Percentiles rank a stretch among this genome's conserved stretches.
These are phyloP conservation scores for Aspergillus heteromorphus DNA, from an alignment of 495 filamentous ascomycete genomes.

Conservation along the genomic window DNA sequence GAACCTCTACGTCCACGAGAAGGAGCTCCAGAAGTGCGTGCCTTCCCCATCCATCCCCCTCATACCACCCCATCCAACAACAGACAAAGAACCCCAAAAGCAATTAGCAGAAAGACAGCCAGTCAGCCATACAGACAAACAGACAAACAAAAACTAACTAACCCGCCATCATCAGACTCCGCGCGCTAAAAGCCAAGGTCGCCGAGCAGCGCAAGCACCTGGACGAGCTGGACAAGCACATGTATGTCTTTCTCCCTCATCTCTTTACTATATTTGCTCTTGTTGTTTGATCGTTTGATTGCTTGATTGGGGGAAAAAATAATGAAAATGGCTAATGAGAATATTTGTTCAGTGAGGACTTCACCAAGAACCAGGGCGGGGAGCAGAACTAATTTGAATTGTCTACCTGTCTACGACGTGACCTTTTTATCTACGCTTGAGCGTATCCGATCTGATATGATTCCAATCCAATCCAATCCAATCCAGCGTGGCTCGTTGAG, in stretches of 20 bases:
- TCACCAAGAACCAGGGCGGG: conserved; percentile 61
- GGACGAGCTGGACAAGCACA: conserved; percentile 74
- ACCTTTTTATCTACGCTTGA: too few relatives aligned
- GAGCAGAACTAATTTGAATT: conserved; percentile 58
- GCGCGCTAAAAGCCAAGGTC: conserved; percentile 69
- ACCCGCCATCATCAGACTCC: conserved; percentile 43
- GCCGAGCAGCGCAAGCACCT: conserved; percentile 72
- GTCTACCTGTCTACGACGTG: background rate
- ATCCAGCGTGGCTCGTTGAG: too few relatives aligned
- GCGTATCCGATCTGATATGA: too few relatives aligned
- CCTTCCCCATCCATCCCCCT: background rate
- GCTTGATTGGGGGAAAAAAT: background rate
- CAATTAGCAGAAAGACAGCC: too few relatives aligned
- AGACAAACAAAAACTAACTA: background rate
- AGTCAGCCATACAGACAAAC: background rate
- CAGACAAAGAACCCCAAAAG: too few relatives aligned
- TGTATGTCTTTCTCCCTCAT: conserved; percentile 49
- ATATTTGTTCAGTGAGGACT: conserved; percentile 53
- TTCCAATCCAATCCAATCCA: too few relatives aligned
- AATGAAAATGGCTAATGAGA: conserved; percentile 2
- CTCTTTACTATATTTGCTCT: too few relatives aligned
- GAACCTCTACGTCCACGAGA: conserved; percentile 71
- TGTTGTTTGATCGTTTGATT: too few relatives aligned
- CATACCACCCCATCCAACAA: background rate
- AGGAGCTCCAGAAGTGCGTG: conserved; percentile 76